phyloP scores from a whole-genome alignment of 1,284 basidiomycete species.

The Cryptococcus sp. region DNA sequence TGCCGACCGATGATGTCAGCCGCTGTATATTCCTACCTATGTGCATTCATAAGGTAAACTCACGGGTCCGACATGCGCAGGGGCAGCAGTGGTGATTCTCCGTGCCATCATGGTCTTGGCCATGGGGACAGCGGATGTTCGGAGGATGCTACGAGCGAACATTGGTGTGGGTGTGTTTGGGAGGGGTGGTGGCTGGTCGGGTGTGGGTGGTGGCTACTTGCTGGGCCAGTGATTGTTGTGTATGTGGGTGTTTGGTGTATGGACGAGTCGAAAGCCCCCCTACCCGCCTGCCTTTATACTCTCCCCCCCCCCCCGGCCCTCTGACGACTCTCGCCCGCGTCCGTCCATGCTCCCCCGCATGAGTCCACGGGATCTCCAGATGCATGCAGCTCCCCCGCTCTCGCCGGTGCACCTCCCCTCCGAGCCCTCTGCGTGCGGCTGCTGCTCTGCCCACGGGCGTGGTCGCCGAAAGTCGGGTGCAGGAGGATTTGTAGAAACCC shows the following conservation, averaged over 20 bases:
- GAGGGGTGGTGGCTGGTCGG: background rate
- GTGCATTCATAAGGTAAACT: background rate
- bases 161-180: constrained; percentile 4
- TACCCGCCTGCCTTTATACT: too few relatives aligned
- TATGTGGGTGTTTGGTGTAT: too few relatives aligned
- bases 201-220: background rate
- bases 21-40: background rate
- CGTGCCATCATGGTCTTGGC: constrained; percentile 10
- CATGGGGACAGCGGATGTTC: constrained; percentile 9
- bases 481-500: background rate
- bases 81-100: constrained; percentile 4
- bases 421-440: too few relatives aligned
- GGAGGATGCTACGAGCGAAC: constrained; percentile 14
- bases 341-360: too few relatives aligned
- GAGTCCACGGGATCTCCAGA: too few relatives aligned
- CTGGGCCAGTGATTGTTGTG: too few relatives aligned
- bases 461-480: background rate
- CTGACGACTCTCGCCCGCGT: too few relatives aligned
- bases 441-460: too few relatives aligned
- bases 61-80: constrained; percentile 6
- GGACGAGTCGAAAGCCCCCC: too few relatives aligned
- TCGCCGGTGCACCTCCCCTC: too few relatives aligned
- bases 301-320: too few relatives aligned
- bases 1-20: background rate
- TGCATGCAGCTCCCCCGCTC: too few relatives aligned